Base-by-base conservation (phyloP, 441 rosid species). In the Capsella rubella region DNA sequence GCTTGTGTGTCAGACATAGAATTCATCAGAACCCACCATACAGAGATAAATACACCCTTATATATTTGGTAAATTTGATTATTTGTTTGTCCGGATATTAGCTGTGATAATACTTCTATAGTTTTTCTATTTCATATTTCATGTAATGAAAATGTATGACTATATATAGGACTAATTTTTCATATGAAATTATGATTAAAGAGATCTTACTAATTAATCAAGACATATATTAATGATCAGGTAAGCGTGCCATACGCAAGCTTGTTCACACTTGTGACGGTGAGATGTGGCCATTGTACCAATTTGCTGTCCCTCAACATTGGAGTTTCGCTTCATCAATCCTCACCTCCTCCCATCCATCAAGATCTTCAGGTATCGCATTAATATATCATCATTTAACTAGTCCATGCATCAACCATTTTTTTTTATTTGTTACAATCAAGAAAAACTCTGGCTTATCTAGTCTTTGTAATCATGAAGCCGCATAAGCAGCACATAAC, bases 211-310 rank as follows among this genome's bases (percentile, higher is more conserved):
- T 21, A 21, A 52, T 8, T 32, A 49, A 52, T 25, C 8, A 52
- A 54, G 28, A 3, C 29, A 64, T 28, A 39, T 39, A 43, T 25
- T 43, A 12, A 56, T 54, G 67, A 35, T 67, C 91, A 95, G 99
- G 99, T 95, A 28, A 89, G 85, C 80, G 99, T 95, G 53, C 99
- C 99, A 73, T 71, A 85, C 80, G 84, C 84, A 79, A 88, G 83
- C 73, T 42, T 89, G 84, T 79, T 69, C 82, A 86, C 82, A 71
- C 76, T 86, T 35, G 99, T 91, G 81, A 95, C 99, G 10, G 98
- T 95, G 21, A 84, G 98, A 82, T 95, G 98, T 73, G 99, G 99
- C 73, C 91, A 92, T 71, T 95, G 99, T 73, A 84, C 91, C 60
- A 95, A 90, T 87, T 71, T 92, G 85, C 88, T 92, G 53, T 85